Evolutionary conservation across 163 green algal genomes (phyloP).

Genomic region (Scenedesmus sp.): DNA sequence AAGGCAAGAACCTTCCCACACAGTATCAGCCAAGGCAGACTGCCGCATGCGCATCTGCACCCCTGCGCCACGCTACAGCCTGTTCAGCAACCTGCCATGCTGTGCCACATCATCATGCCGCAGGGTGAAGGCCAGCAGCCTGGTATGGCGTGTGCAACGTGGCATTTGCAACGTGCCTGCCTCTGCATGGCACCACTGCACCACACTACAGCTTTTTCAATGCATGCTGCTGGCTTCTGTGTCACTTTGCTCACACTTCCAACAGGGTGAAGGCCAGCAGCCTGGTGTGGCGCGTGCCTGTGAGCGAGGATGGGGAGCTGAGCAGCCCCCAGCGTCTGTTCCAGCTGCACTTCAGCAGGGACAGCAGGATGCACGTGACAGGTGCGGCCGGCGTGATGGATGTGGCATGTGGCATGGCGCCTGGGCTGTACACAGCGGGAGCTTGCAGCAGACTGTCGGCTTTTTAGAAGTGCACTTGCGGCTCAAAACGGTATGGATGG

Average conservation of each 20-base stretch:
- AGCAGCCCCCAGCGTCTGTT: slow-evolving; percentile 54
- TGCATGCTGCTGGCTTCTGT: neutral
- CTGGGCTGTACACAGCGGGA: too few relatives aligned
- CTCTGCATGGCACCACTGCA: too few relatives aligned
- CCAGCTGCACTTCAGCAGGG: slow-evolving; percentile 59
- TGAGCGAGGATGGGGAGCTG: slow-evolving; percentile 48
- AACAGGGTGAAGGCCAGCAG: slow-evolving; percentile 32
- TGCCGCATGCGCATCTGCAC: too few relatives aligned
- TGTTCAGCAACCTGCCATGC: neutral
- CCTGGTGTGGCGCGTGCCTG: slow-evolving; percentile 66
- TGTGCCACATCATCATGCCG: neutral
- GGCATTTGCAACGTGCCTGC: neutral
- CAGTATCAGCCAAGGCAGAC: too few relatives aligned
- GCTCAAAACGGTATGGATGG: too few relatives aligned
- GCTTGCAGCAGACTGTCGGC: too few relatives aligned
- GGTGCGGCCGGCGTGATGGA: slow-evolving; percentile 26
- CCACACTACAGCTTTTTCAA: neutral
- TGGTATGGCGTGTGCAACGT: slow-evolving; percentile 65
- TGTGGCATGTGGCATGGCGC: too few relatives aligned
- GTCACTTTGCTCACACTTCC: neutral
- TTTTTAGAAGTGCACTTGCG: too few relatives aligned
- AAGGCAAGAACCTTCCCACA: too few relatives aligned
- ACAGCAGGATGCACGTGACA: slow-evolving; percentile 61
- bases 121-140: slow-evolving; percentile 4
- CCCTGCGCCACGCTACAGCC: too few relatives aligned